A percentile compares a stretch with the other conserved stretches of the same genome.
Conservation (phyloP, 2,329 filamentous ascomycete species). For the Talaromyces sp. region DNA sequence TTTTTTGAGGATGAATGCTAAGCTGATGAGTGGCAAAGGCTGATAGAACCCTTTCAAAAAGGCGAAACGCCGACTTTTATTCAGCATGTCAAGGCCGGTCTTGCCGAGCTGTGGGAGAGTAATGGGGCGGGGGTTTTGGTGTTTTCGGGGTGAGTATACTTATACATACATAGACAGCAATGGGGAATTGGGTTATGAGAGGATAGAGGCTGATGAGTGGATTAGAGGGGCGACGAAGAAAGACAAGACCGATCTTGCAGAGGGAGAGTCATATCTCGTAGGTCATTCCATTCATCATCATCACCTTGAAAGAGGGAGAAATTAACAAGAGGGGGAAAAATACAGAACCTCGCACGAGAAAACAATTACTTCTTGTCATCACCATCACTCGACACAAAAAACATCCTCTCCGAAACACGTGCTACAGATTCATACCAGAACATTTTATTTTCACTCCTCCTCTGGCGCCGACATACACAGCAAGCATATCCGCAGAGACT, state of each 20-base stretch:
- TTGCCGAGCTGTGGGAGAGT: slow-evolving; percentile 44
- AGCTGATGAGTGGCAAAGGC: slow-evolving; percentile 37
- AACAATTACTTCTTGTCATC: slow-evolving; percentile 26
- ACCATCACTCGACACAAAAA: slow-evolving; percentile 17
- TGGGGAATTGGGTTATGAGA: too few species aligned
- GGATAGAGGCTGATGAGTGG: not conserved
- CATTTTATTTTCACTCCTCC: slow-evolving; percentile 68
- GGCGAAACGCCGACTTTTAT: slow-evolving; percentile 76
- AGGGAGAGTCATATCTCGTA: slow-evolving; percentile 60
- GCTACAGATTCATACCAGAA: slow-evolving; percentile 87
- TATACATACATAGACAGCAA: not conserved
- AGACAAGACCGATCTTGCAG: slow-evolving; percentile 49
- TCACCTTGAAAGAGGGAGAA: not conserved
- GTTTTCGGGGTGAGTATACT: slow-evolving; percentile 58
- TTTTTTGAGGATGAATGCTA: not conserved
- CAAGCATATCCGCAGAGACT: slow-evolving; percentile 52
- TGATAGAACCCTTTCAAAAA: slow-evolving; percentile 71
- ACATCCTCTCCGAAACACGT: slow-evolving; percentile 59
- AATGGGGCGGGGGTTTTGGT: slow-evolving; percentile 52
- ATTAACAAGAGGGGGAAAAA: not conserved
- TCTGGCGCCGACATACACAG: slow-evolving; percentile 37
- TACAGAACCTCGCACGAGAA: slow-evolving; percentile 26
- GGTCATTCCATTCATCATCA: not conserved
- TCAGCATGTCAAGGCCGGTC: slow-evolving; percentile 64
- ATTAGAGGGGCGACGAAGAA: slow-evolving; percentile 58